Base-by-base conservation (phyloP, 2,329 filamentous ascomycete species). In the Cladophialophora immunda region DNA sequence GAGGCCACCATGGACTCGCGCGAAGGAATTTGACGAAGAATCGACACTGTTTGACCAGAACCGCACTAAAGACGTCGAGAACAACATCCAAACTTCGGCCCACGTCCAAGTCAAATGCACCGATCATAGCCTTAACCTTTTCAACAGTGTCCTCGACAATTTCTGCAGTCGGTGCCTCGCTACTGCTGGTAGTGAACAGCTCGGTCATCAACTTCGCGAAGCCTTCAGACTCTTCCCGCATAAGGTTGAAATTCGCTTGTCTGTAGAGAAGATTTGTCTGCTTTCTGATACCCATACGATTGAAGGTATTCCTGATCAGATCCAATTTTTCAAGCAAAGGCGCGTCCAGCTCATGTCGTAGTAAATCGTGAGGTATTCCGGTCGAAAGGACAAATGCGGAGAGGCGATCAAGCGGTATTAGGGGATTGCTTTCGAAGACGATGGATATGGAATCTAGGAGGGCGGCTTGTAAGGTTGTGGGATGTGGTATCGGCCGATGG, bases 141-240 rank as follows among this genome's bases (percentile, higher is more conserved):
- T 97, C 92, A 74, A 97, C 97, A 0, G 93, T 93, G 74, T 93
- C 90, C 73, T 92, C 89, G 1, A 94, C 92, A 38, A 91, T 86
- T 68, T 93, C 90, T 61, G 87, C 87, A 1, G 89, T 89, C n/a
- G 90, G 90, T 25, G 89, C 88, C 62, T 90, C 88, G 68, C 87
- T 88, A 72, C 89, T 90, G 74, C 91, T 92, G 0, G 92, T 96
- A 7, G 93, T 94, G 79, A 97, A 99, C 34, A 98, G 89, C 78
- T 99, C 95, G 0, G 94, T 97, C 67, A 97, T 89, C 55, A 99
- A 87, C 78, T 99, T 99, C 0, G 95, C 94, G 76, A 97, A 99
- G 47, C 96, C 95, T 80, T 99, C 95, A 0, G 93, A 93, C 79
- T 99, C 95, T 81, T 99, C 95, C 53, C 95, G 90, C 22, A 99